These are phyloP conservation scores for Penicillium ochrochloron DNA, from an alignment of 495 filamentous ascomycete species.

Conservation along the genomic window DNA sequence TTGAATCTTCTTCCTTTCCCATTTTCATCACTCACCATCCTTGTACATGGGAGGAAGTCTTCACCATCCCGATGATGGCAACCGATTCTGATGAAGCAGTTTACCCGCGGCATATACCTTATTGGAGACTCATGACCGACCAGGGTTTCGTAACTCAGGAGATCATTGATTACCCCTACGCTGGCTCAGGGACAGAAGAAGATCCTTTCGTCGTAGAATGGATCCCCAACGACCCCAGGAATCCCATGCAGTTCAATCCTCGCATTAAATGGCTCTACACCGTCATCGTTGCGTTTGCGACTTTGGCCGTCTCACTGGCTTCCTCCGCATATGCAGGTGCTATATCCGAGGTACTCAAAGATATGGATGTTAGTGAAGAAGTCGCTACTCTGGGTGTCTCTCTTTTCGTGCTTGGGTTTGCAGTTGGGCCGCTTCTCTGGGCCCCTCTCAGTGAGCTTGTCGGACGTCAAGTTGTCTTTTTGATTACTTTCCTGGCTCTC, in stretches of 20 bases:
- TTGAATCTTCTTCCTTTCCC: not conserved
- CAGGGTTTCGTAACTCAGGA: slow-evolving; percentile 38
- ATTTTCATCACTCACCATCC: not conserved
- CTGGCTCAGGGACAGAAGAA: slow-evolving; percentile 64
- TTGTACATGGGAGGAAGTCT: not conserved
- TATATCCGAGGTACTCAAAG: slow-evolving; percentile 48
- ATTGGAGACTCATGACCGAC: slow-evolving; percentile 36
- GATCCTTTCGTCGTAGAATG: slow-evolving; percentile 73
- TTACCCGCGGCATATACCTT: slow-evolving; percentile 26
- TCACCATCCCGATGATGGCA: slow-evolving; percentile 1
- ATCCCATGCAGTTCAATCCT: slow-evolving; percentile 60
- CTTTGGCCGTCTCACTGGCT: slow-evolving; percentile 70
- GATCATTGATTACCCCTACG: slow-evolving; percentile 57
- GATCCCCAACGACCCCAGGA: slow-evolving; percentile 63
- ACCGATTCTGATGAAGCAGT: slow-evolving; percentile 14
- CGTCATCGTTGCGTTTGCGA: slow-evolving; percentile 63
- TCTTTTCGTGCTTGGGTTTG: slow-evolving; percentile 53
- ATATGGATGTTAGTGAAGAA: slow-evolving; percentile 52
- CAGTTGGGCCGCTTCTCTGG: slow-evolving; percentile 35
- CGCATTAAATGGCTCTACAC: slow-evolving; percentile 67
- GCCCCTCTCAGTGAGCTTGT: slow-evolving; percentile 64
- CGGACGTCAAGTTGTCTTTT: slow-evolving; percentile 68
- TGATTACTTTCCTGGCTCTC: slow-evolving; percentile 59
- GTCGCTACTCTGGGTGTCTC: slow-evolving; percentile 58
- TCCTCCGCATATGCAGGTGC: slow-evolving; percentile 73